phyloP scores from a whole-genome alignment of 257 asterid species.

The Solanum microdontum region DNA sequence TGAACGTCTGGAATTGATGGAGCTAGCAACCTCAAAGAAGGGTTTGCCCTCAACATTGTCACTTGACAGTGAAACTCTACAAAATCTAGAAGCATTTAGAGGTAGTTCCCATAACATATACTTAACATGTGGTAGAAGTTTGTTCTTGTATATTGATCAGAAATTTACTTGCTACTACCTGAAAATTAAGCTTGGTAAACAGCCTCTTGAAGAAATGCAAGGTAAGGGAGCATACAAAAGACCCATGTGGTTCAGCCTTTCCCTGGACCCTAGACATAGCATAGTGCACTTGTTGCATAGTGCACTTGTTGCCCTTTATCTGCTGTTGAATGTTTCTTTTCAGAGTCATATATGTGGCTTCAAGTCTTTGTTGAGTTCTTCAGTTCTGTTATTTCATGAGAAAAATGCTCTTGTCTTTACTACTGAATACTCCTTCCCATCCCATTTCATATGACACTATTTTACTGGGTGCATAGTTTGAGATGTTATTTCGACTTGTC shows the following conservation, averaged over 20 bases:
- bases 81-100: conserved; percentile 41
- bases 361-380: not conserved
- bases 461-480: not conserved
- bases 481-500: not conserved
- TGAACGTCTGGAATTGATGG: conserved; percentile 77
- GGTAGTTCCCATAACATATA: conserved; percentile 23
- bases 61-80: conserved; percentile 55
- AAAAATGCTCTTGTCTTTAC: not conserved
- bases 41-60: conserved; percentile 55
- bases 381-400: not conserved
- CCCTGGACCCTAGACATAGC: not conserved
- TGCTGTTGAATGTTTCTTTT: not conserved
- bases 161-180: not conserved
- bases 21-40: conserved; percentile 52
- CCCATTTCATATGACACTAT: not conserved
- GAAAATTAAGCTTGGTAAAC: not conserved
- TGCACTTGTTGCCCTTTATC: not conserved
- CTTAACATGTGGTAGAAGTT: not conserved
- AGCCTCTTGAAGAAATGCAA: not conserved
- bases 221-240: not conserved
- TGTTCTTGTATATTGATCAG: not conserved
- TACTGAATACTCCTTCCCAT: not conserved
- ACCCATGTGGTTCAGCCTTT: not conserved
- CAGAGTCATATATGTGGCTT: not conserved
- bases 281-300: not conserved